Evolutionary conservation across 1,284 basidiomycete genomes (phyloP).

Genomic region (Ceratobasidium sp.): DNA sequence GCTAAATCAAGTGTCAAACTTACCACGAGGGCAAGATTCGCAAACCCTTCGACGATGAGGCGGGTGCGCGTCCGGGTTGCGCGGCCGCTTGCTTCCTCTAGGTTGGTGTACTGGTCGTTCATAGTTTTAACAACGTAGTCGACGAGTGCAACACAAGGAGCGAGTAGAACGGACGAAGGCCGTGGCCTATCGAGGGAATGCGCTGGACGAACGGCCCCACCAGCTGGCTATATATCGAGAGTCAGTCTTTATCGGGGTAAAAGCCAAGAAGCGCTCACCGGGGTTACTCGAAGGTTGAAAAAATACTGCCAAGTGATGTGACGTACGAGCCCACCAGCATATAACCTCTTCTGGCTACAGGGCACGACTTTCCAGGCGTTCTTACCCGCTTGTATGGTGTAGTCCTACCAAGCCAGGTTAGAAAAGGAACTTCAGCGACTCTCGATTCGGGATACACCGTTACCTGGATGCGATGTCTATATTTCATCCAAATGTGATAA

Average conservation of each 20-base stretch:
- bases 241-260: neutral
- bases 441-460: neutral
- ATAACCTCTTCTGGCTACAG: neutral
- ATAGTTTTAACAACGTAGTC: neutral
- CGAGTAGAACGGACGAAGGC: no score
- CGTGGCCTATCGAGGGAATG: neutral
- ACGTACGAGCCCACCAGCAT: neutral
- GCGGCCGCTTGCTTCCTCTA: conserved; percentile 13
- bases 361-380: neutral
- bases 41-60: conserved; percentile 26
- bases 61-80: conserved; percentile 33
- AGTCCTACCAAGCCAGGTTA: neutral
- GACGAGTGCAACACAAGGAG: neutral
- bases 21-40: conserved; percentile 29
- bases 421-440: neutral
- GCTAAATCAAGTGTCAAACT: neutral
- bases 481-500: neutral
- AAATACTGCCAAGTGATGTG: neutral
- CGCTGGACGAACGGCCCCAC: neutral
- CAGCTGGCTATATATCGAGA: neutral
- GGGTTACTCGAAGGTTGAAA: neutral
- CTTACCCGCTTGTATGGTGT: neutral
- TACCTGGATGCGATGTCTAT: neutral
- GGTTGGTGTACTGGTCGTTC: neutral
- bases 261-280: neutral